Conservation (phyloP, 768 basidiomycete genomes). For the Phlebiopsis gigantea region DNA sequence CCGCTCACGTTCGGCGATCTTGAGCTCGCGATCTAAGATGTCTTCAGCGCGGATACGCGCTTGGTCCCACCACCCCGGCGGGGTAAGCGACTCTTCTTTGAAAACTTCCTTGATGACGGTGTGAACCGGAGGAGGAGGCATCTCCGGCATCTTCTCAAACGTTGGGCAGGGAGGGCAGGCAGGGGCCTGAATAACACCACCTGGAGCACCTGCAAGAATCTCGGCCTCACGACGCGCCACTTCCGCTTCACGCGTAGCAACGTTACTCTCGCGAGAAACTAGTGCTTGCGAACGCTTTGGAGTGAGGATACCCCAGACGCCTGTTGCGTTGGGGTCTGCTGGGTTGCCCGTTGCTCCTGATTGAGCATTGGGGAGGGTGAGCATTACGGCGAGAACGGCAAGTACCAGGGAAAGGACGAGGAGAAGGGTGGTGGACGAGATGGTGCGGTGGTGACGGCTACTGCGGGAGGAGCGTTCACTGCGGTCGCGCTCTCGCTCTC, state of each 20-base stretch:
- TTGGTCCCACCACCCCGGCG: conserved; percentile 46
- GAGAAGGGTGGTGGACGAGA: conserved; percentile 84
- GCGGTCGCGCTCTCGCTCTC: conserved; percentile 40
- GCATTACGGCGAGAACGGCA: conserved; percentile 87
- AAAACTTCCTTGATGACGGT: conserved; percentile 87
- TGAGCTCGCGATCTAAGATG: conserved; percentile 78
- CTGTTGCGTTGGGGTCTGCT: conserved; percentile 9
- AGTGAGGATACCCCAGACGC: conserved; percentile 57
- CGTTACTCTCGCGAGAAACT: conserved; percentile 70
- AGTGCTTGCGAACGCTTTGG: conserved; percentile 81
- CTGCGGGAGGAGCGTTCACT: conserved; percentile 55
- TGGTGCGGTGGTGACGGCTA: conserved; percentile 80
- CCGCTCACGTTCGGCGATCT: conserved; percentile 79
- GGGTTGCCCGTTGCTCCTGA: conserved; percentile 23
- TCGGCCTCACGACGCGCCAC: conserved; percentile 89
- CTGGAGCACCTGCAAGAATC: conserved; percentile 75
- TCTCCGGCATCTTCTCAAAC: conserved; percentile 29
- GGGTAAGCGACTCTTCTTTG: conserved; percentile 69
- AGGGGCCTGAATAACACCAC: conserved; percentile 70
- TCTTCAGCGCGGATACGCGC: conserved; percentile 72
- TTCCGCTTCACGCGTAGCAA: conserved; percentile 81
- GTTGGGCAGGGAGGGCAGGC: conserved; percentile 60
- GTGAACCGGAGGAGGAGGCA: conserved; percentile 53
- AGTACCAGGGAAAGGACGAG: conserved; percentile 82
- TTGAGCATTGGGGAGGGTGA: conserved; percentile 63